Evolutionary conservation across 768 basidiomycete genomes (phyloP), one percentile per base, ranked within the genome.

Genomic region (Piloderma croceum): DNA sequence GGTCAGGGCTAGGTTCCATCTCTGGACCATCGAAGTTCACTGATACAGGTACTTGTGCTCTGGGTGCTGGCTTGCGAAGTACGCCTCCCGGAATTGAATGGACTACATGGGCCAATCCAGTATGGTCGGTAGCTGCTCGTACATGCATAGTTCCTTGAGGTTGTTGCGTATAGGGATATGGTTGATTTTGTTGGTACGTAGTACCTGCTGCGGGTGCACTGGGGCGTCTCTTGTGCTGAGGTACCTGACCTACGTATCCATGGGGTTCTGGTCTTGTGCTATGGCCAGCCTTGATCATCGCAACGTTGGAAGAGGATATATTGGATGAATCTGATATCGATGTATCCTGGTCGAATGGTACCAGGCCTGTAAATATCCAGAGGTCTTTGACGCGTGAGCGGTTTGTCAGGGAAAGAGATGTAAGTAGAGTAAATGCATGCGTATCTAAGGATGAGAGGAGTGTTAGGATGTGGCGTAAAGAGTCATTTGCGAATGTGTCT

Each of bases 361-460:
- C 62, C 27, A 77, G 73, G 17, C 81, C 81, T 1, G 76, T 76
- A 56, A 88, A 88, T 31, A 88, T 65, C 85, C 85, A 88, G 2
- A 88, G 56, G 55, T 88, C 85, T 55, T 85, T 86, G 34, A 78
- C 73, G 45, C 82, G 69, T 17, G 86, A 84, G 24, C 76, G 82
- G 49, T 67, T 73, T n/a, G 76, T 76, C 41, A 88, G 65, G n/a
- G 83, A 77, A 32, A 88, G 58, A 7, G 86, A 88, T 0, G 82
- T 69, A 5, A 83, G 64, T 36, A 88, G 73, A 9, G 75, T 71
- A 51, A 83, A 87, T 3, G 77, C 74, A 38, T 85, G 77, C 6
- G 67, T 62, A 51, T 88, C 84, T 10, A 88, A 71, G 29, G 82
- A 74, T 13, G 72, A 65, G 17, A 88, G 68, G 21, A 88, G 69